Base-by-base conservation (phyloP, 495 filamentous ascomycete genomes). In the Annulohypoxylon nitens region DNA sequence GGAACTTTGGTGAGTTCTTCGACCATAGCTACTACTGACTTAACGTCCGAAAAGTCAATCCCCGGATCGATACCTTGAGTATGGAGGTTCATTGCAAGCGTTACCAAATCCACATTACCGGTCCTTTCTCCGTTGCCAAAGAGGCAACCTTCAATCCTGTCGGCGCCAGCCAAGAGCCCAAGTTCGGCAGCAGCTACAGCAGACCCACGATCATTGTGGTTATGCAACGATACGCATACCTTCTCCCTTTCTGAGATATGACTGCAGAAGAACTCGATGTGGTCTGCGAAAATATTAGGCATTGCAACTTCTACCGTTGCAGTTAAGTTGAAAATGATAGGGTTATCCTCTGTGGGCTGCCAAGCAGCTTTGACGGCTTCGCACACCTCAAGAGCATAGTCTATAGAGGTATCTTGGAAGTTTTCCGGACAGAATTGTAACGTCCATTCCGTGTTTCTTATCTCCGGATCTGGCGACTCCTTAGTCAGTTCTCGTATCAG, bases 91-190 rank as follows among this genome's bases (percentile, higher is more conserved):
- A 76, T 47, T 3, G 71, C 74, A 11, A 76, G 57, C 0, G 53
- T 76, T 1, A 75, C 47, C 4, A 75, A 30, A 9, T 75, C 73
- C 0, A 75, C 73, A 20, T 77, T 77, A 3, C 75, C 75, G n/a
- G 66, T 45, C 6, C 74, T 34, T 48, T 76, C 74, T 14, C 74
- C 74, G 50, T 73, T 73, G 0, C 74, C 74, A 36, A 71, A 75
- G 0, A 76, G 67, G 53, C 43, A 69, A 3, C 71, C 74, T 23
- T 76, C 67, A 4, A 76, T 73, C 2, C 72, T 47, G 36, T 75
- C 72, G 1, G 74, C 74, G 9, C 95, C 47, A 9, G 47, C 47
- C 18, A 50, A 3, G 4, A 50, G 18, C 18, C 47, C 47, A 0
- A 50, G 18, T 23, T 50, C 47, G 2, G 16, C 47, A 9, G 47